Evolutionary conservation across 129 eudicot species (phyloP).

Genomic region (Lactuca saligna): DNA sequence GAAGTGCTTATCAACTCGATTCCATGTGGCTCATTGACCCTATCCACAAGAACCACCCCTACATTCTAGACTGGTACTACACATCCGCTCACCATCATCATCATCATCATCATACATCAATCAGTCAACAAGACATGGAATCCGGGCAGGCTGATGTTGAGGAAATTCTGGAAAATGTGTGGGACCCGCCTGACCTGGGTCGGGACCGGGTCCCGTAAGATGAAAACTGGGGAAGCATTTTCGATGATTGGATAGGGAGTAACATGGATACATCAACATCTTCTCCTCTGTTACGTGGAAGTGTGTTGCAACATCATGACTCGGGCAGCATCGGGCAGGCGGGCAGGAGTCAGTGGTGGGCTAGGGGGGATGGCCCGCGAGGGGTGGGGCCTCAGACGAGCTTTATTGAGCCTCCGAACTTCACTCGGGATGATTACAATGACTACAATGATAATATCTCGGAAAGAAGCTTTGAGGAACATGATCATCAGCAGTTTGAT

Average conservation of each 20-base stretch:
- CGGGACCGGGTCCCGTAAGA: conserved; percentile 35
- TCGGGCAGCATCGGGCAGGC: conserved; percentile 32
- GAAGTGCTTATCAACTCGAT: conserved; percentile 45
- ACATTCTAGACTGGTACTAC: conserved; percentile 87
- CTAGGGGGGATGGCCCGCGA: conserved; percentile 29
- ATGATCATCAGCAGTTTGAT: conserved; percentile 42
- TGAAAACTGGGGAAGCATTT: conserved; percentile 60
- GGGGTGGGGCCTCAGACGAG: conserved; percentile 45
- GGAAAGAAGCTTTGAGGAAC: conserved; percentile 51
- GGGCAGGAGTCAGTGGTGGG: conserved; percentile 88
- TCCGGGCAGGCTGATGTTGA: conserved; percentile 25
- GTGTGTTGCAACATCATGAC: conserved; percentile 61
- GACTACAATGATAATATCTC: conserved; percentile 44
- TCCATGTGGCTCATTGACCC: conserved; percentile 70
- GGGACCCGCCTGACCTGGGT: conserved; percentile 45
- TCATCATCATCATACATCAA: conserved; percentile 24
- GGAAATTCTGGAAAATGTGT: conserved; percentile 36
- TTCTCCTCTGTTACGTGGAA: conserved; percentile 54
- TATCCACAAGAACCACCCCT: conserved; percentile 64
- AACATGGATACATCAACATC: conserved; percentile 75
- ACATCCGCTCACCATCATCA: conserved; percentile 47
- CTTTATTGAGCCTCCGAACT: conserved; percentile 81
- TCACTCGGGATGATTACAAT: conserved; percentile 23
- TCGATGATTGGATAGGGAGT: conserved; percentile 44
- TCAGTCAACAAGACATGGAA: conserved; percentile 25